Conservation (phyloP, 176 grass and related monocot genomes). For the Metroxylon sagu region DNA sequence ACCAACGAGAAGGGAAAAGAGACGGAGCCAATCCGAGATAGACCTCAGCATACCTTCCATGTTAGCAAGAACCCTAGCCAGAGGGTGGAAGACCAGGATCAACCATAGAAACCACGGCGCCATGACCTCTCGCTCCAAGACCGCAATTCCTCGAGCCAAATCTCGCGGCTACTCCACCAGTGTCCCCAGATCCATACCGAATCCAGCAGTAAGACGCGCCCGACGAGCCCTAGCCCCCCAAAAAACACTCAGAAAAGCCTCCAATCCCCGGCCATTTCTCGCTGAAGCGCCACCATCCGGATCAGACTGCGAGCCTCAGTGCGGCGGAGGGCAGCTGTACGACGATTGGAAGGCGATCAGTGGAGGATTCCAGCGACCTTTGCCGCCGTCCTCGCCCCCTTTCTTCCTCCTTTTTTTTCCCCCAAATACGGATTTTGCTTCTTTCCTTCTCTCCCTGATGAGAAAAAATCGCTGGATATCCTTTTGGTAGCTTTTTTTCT, state of each 20-base stretch:
- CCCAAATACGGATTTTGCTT: not conserved
- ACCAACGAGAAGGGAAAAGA: too few species aligned
- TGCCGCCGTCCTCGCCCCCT: slow-evolving; percentile 8
- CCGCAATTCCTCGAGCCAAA: slow-evolving; percentile 20
- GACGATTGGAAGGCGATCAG: slow-evolving; percentile 16
- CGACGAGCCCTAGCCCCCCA: not conserved
- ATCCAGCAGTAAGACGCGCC: too few species aligned
- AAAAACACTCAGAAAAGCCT: slow-evolving; percentile 27
- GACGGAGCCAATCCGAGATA: too few species aligned
- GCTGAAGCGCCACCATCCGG: slow-evolving; percentile 5
- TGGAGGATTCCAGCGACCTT: slow-evolving; percentile 22
- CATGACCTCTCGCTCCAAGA: not conserved
- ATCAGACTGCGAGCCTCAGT: not conserved
- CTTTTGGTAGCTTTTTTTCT: too few species aligned
- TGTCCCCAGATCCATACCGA: slow-evolving; percentile 1
- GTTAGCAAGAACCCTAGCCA: slow-evolving; percentile 1
- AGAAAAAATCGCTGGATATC: too few species aligned
- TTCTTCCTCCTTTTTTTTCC: slow-evolving; percentile 19
- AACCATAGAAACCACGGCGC: slow-evolving; percentile 1
- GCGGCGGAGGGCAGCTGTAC: not conserved
- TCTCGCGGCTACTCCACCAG: slow-evolving; percentile 17
- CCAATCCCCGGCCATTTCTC: slow-evolving; percentile 35
- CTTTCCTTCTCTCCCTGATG: too few species aligned
- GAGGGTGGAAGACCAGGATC: not conserved
- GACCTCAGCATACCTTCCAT: slow-evolving; percentile 8